A percentile compares a stretch with the other conserved stretches of the same genome.
Evolutionary conservation across 306 rosid species (phyloP).

Genomic region (Acacia melanoxylon): DNA sequence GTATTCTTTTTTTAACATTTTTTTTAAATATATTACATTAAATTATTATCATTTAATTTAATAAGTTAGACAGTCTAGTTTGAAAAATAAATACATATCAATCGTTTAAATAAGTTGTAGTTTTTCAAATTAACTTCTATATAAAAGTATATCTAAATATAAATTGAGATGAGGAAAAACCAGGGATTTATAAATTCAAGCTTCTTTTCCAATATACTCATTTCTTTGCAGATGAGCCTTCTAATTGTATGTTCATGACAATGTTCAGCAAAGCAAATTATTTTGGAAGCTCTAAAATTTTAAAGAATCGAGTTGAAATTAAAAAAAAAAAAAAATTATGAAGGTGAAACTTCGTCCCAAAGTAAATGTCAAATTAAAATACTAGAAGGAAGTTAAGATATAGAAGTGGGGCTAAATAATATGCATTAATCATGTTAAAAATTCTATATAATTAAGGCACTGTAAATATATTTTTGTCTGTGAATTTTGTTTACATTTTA

Average conservation of each 20-base stretch:
- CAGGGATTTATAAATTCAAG: not conserved
- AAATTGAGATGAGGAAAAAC: not conserved
- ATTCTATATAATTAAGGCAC: not conserved
- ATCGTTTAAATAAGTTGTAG: too few species aligned
- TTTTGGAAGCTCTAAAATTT: not conserved
- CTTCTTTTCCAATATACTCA: not conserved
- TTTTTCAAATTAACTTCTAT: too few species aligned
- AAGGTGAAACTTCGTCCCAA: not conserved
- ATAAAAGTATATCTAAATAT: too few species aligned
- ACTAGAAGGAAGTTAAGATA: not conserved
- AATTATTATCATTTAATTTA: too few species aligned
- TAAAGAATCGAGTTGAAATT: not conserved
- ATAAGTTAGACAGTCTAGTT: too few species aligned
- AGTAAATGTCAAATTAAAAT: not conserved
- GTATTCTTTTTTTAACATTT: too few species aligned
- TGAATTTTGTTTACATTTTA: too few species aligned
- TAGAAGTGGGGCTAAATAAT: not conserved
- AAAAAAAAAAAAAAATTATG: not conserved
- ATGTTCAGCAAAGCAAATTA: not conserved
- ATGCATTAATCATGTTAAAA: too few species aligned
- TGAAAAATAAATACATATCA: too few species aligned
- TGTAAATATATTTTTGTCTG: not conserved
- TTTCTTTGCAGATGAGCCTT: too few species aligned
- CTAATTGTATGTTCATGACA: not conserved
- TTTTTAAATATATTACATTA: too few species aligned